Evolutionary conservation across 345 rosid species (phyloP).

Genomic region (Eucalyptus tenuipes): DNA sequence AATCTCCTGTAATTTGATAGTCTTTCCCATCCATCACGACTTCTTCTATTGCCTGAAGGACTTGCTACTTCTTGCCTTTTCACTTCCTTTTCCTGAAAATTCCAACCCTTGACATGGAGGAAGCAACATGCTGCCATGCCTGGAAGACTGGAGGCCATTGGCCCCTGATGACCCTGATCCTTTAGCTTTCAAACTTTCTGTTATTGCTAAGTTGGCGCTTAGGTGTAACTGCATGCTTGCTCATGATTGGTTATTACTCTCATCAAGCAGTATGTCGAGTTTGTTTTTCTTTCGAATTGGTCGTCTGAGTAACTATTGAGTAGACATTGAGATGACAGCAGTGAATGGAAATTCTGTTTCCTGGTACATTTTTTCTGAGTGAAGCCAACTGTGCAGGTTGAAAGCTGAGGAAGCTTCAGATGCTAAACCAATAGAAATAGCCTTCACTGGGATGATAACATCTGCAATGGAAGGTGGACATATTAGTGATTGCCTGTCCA

Average conservation of each 20-base stretch:
- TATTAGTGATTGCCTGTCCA: constrained; percentile 51
- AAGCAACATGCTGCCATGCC: not conserved
- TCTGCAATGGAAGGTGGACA: constrained; percentile 75
- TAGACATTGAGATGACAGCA: not conserved
- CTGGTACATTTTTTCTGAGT: not conserved
- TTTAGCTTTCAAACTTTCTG: not conserved
- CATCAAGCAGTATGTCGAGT: not conserved
- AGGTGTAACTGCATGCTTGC: not conserved
- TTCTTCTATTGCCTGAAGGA: not conserved
- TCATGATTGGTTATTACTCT: not conserved
- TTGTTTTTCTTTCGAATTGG: not conserved
- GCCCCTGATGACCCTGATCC: not conserved
- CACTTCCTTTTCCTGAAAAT: not conserved
- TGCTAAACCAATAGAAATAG: constrained; percentile 55
- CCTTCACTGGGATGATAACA: constrained; percentile 78
- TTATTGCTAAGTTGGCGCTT: not conserved
- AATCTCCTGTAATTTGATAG: not conserved
- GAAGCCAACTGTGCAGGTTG: constrained; percentile 33
- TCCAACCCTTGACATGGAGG: not conserved
- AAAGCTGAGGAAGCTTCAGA: constrained; percentile 47
- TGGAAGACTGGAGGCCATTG: not conserved
- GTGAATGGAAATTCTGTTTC: not conserved
- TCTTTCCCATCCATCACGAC: not conserved
- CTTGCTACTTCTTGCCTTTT: not conserved
- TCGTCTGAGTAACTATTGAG: not conserved